Base-by-base conservation (phyloP, 2,329 filamentous ascomycete genomes). In the Nothopassalora personata region DNA sequence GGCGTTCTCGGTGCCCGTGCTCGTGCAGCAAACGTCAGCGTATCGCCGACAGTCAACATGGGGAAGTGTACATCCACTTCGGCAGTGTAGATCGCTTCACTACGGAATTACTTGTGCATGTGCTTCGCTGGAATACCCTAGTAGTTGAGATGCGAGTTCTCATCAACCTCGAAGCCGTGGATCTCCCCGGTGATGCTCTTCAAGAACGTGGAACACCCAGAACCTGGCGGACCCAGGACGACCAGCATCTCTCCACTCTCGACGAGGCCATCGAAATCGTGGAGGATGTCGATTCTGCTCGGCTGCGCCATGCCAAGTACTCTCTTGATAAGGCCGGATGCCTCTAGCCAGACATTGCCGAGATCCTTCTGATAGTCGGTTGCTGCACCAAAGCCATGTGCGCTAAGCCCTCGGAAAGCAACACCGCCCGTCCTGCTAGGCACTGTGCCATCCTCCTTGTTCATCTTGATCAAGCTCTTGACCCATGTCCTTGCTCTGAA, bases 121-220 rank as follows among this genome's bases (percentile, higher is more conserved):
- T 90, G 83, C 69, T 89, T 76, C 57, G 89, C 81, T 2, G 83
- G 77, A 68, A 90, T 81, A 80, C 86, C 88, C 72, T 94, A 88
- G 70, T 95, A 96, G 75, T 95, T 93, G 70, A 96, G 85, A 62
- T 89, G 85, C 0, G 88, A 86, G 10, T 79, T 76, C 3, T 87
- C 76, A 51, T 90, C 88, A 13, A 94, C 79, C 66, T 82, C 85
- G 66, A 95, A 86, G 54, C 91, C 91, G 66, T 91, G 87, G 23
- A 88, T 90, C 74, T 95, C 90, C 60, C 91, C 90, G 3, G 90
- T 84, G 65, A 95, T 84, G 0, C 90, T 89, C 78, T 95, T 95
- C 59, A 96, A 79, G 63, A 95, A 86, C 1, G 91, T 95, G 15
- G 88, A 90, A 73, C 91, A 96, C 56, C 88, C 88, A 60, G 78